Base-by-base conservation (phyloP, 2,329 filamentous ascomycete genomes). In the Apiospora saccharicola region DNA sequence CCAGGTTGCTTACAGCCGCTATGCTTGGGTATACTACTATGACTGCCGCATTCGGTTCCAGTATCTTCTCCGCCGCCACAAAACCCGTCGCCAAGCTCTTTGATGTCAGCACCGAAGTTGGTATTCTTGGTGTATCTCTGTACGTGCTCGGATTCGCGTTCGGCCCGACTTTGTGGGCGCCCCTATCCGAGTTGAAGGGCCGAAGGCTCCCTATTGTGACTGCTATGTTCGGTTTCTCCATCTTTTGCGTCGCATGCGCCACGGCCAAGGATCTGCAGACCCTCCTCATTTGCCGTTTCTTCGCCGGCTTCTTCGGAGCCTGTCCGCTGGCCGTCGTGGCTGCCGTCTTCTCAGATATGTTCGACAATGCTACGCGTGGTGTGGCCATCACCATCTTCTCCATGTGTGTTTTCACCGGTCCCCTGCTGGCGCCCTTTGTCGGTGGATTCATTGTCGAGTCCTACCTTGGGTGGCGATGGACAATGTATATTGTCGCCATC, bases 11-110 rank as follows among this genome's bases (percentile, higher is more conserved):
- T 5, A 93, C 91, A 0, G 89, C 90, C 26, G 86, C 87, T 53
- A 91, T 94, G 77, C 84, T 95, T 57, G 93, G 91, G 22, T 95
- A 91, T 78, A 94, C 92, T 19, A 94, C 93, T 24, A 85, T 95
- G 77, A 89, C 89, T 1, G 85, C 92, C 0, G 89, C 93, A 5
- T 95, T 95, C 78, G 90, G 91, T 0, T 92, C 90, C n/a, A 92
- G 89, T 81, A 90, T 95, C 78, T 95, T 94, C 83, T 94, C 92
- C 1, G 84, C 90, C 34, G 91, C 92, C 7, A 94, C 90, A 1
- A 75, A 76, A 10, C 79, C 84, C 24, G 85, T 95, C 14, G 87
- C 90, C 4, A 71, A 73, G 3, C 81, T 90, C 76, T 95, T 90
- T 76, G 76, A 85, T 73, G 91, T 94, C 44, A 88, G 87, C 22